Evolutionary conservation across 2,329 filamentous ascomycete genomes (phyloP), one percentile per base, ranked within the genome.

Genomic region (Cladosporium velox): DNA sequence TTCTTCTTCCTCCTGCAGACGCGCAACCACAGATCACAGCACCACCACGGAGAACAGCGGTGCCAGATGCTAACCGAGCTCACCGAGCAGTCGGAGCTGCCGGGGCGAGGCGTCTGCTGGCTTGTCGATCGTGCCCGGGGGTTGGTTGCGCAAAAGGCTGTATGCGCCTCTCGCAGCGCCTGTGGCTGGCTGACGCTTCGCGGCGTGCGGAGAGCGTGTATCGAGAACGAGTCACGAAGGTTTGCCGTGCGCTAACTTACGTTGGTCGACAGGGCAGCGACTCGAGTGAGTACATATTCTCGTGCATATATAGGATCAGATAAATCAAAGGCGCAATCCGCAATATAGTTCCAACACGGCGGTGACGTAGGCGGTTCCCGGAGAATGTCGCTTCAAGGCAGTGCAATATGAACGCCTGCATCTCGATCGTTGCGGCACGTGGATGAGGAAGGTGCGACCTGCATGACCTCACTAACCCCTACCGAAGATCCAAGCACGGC

Each of bases 171-270:
- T 47, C 41, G n/a, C 35, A 47, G 59, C 61, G 51, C 61, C 55
- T 57, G 61, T 64, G 61, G 51, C 61, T 64, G 61, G 61, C 61
- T 64, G 61, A 57, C 61, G 35, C 41, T 47, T 47, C 41, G n/a
- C 41, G 41, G 41, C 41, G 38, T n/a, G n/a, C n/a, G 41, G 41
- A 21, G n/a, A 21, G n/a, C n/a, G 28, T 10, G n/a, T 12, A 47
- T 47, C n/a, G 14, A 11, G 41, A 47, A 47, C 41, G 41, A 47
- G 41, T 47, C 41, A 47, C n/a, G 41, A 47, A 47, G 41, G 41
- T 21, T 47, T 24, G 7, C 21, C 41, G 41, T 8, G 12, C 41
- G 10, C 41, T 47, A 47, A 11, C n/a, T 21, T 21, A 1, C n/a
- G n/a, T 47, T 47, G n/a, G 41, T 47, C 41, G 41, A 18, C 41